Evolutionary conservation across 805 yeast genomes (phyloP), one percentile per base, ranked within the genome.

Genomic region (Wickerhamomyces queroliae): DNA sequence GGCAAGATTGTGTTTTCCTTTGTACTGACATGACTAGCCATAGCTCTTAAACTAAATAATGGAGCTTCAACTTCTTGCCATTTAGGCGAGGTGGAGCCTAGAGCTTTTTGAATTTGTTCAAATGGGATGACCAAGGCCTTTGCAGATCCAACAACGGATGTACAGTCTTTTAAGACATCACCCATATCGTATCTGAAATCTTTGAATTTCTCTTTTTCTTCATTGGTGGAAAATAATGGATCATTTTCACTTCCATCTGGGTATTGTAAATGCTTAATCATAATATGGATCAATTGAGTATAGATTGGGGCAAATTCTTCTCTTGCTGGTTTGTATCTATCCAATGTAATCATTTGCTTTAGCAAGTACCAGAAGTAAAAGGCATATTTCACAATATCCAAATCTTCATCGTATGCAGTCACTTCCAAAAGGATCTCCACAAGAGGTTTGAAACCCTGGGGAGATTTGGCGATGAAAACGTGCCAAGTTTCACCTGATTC

Each of bases 401-500:
- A 72, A 60, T 91, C 97, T 36, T 82, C 82, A 36, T 83, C 86
- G 47, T 77, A 77, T 29, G 80, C 70, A 19, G 95, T 72, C 45
- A 90, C 75, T 45, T 80, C 77, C 33, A 88, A 68, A 18, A 91
- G 61, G 6, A 86, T 77, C 42, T 77, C 80, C 16, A 90, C 90
- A 52, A 93, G 64, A 1, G 84, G 83, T 46, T 75, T 72, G 63
- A 85, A 90, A 33, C 74, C 72, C 33, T 62, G 62, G 0, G 97
- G 93, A 38, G 73, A 66, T 50, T 78, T 78, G 7, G 91, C 88
- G 37, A 93, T 78, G 25, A 85, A 67, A 25, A 85, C 84, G 61
- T 88, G 93, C 99, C 99, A 93, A 2, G 95, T 75, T 62, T 89
- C 97, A 41, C 95, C 96, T 2, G 97, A 95, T 50, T 89, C 95